Conservation (phyloP, 1,139 yeast species). For the Suhomyces wounanorum region DNA sequence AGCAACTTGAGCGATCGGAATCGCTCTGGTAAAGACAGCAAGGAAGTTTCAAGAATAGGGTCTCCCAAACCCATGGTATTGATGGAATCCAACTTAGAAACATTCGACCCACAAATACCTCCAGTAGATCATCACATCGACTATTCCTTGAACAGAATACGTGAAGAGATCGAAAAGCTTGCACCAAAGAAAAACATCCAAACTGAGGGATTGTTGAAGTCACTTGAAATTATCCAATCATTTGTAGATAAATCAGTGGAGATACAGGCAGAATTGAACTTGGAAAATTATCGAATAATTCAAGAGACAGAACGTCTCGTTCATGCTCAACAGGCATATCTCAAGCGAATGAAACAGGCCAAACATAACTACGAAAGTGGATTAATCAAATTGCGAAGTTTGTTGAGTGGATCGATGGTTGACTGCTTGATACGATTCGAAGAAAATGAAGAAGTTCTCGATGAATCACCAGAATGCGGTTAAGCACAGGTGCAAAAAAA, state of each 20-base stretch:
- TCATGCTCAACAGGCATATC: conserved; percentile 11
- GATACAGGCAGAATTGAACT: conserved; percentile 3
- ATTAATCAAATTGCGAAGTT: conserved; percentile 4
- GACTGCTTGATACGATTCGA: conserved; percentile 5
- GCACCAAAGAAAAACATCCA: neutral
- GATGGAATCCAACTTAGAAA: neutral
- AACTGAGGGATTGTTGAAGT: conserved; percentile 13
- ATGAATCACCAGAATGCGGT: neutral
- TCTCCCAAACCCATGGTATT: neutral
- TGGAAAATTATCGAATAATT: conserved; percentile 4
- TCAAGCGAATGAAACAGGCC: conserved; percentile 10
- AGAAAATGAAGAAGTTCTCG: neutral
- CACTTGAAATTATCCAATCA: conserved; percentile 6
- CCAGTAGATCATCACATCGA: neutral
- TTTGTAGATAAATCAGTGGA: conserved; percentile 5
- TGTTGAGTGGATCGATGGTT: neutral
- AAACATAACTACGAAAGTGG: conserved; percentile 4
- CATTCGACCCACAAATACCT: neutral
- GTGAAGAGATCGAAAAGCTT: neutral
- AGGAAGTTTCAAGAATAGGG: conserved; percentile 9
- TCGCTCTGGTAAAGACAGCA: conserved; percentile 34
- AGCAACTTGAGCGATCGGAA: conserved; percentile 37
- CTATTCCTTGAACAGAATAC: neutral
- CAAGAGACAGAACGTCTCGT: conserved; percentile 15
- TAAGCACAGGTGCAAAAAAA: neutral